Evolutionary conservation across 768 basidiomycete species (phyloP), one percentile per base, ranked within the genome.

Genomic region (Fomitopsis pulvina): DNA sequence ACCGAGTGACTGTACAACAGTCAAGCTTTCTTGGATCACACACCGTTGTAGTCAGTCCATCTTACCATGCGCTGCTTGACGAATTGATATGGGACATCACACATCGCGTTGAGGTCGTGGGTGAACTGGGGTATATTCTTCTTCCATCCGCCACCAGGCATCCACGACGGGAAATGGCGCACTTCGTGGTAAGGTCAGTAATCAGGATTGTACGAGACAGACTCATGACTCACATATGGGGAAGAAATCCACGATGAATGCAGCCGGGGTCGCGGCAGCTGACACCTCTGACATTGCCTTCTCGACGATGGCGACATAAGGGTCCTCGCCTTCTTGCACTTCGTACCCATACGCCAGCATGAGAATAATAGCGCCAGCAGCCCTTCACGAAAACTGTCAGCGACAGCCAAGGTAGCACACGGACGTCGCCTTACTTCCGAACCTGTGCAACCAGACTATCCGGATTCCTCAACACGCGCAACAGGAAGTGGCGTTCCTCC

Each of bases 1-100:
- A n/a, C 83, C 82, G 48, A 77, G 71, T 29, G 72, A 74, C 85
- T 87, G 41, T 39, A 30, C 43, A 27, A 9, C 29, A n/a, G n/a
- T n/a, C n/a, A n/a, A n/a, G n/a, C n/a, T n/a, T n/a, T n/a, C 30
- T 20, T 16, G 26, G 21, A 4, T 26, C 3, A n/a, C n/a, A n/a
- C n/a, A n/a, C n/a, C n/a, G 26, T 43, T 28, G 43, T 47, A 30
- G 24, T 21, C n/a, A 16, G n/a, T 14, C 5, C 20, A 14, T 14
- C 10, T 14, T 11, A 73, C 72, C 63, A 73, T 62, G 32, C 63
- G 57, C 26, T 60, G 43, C 57, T 64, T 62, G 11, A 67, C 62
- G 10, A 59, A 53, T 6, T 62, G 53, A 45, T 61, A 68, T 4
- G 71, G 71, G 24, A 58, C 54, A 21, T 70, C 56, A 30, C 61